Evolutionary conservation across 805 yeast species (phyloP).

Genomic region (Maudiozyma barnettii): DNA sequence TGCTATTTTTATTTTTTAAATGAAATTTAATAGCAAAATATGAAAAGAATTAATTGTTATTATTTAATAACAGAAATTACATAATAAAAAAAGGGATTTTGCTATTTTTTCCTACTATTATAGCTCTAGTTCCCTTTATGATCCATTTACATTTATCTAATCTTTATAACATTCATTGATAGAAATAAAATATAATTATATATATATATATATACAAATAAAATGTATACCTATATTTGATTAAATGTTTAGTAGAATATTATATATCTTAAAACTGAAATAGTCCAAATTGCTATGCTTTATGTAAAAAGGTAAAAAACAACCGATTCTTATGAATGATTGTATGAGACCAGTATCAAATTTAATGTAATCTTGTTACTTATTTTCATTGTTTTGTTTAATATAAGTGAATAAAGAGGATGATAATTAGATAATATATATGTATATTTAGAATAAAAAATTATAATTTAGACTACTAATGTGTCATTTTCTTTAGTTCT

Average conservation of each 20-base stretch:
- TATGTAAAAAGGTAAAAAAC: no score
- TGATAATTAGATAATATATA: background rate
- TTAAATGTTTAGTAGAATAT: no score
- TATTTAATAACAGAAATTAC: no score
- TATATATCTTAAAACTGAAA: no score
- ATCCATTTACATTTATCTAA: background rate
- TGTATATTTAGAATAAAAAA: constrained; percentile 1
- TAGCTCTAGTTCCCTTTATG: background rate
- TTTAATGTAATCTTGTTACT: background rate
- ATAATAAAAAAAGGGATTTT: no score
- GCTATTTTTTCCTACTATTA: no score
- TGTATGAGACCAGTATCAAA: background rate
- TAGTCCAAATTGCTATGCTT: no score
- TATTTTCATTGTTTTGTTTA: background rate
- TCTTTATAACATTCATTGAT: constrained; percentile 2
- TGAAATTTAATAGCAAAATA: no score
- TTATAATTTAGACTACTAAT: constrained; percentile 1
- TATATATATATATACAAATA: no score
- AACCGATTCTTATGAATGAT: no score
- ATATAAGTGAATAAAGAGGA: background rate
- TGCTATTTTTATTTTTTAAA: background rate
- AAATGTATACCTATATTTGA: no score
- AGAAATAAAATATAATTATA: background rate
- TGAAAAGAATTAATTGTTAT: no score
- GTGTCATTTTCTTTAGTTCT: constrained; percentile 10